A percentile compares a stretch with the other conserved stretches of the same genome.
Conservation (phyloP, 805 yeast species). For the Kodamaea neixiangensis region DNA sequence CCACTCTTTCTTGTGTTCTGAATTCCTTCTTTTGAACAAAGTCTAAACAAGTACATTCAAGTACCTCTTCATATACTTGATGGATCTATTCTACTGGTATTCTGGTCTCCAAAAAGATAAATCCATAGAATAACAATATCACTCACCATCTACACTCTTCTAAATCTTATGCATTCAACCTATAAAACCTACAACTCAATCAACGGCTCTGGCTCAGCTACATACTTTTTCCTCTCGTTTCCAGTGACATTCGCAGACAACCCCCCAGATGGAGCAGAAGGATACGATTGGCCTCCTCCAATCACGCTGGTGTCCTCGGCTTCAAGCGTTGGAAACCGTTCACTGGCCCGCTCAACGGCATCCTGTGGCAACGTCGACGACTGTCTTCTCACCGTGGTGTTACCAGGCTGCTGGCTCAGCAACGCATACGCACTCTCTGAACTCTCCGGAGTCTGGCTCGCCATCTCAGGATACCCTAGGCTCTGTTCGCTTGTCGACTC, state of each 20-base stretch:
- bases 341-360: constrained; percentile 17
- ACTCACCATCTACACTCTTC: background rate
- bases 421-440: constrained; percentile 13
- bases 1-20: too few species aligned
- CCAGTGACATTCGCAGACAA: background rate
- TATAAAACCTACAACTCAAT: constrained; percentile 33
- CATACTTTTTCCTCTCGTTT: constrained; percentile 14
- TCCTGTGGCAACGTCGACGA: constrained; percentile 15
- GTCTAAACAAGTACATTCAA: too few species aligned
- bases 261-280: background rate
- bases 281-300: background rate
- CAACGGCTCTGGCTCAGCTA: constrained; percentile 41
- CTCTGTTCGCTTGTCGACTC: constrained; percentile 2
- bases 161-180: background rate
- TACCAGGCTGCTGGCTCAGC: constrained; percentile 2
- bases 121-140: too few species aligned
- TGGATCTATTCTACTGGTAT: too few species aligned
- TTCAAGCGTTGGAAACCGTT: constrained; percentile 19
- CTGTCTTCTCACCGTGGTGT: constrained; percentile 8
- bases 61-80: too few species aligned
- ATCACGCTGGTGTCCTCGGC: background rate
- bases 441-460: constrained; percentile 5
- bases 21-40: too few species aligned
- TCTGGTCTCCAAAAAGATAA: too few species aligned
- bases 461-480: constrained; percentile 7